Evolutionary conservation across 495 filamentous ascomycete species (phyloP).

Genomic region (Penicillium longicatenatum): DNA sequence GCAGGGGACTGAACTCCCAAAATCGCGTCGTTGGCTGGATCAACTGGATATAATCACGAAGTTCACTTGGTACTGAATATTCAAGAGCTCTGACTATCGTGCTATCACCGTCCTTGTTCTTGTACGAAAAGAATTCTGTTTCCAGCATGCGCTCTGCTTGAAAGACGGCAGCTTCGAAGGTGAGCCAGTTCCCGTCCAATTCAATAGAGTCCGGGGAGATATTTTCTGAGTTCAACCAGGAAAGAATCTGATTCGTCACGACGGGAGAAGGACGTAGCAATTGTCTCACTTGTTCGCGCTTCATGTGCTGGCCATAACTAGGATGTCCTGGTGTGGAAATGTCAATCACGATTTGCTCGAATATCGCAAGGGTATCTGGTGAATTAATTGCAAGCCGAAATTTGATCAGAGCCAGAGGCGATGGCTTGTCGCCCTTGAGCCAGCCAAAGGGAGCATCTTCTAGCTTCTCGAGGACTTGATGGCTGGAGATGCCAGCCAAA

Average conservation of each 20-base stretch:
- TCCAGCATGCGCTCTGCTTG: constrained; percentile 56
- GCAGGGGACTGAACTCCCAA: constrained; percentile 35
- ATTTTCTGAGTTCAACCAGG: constrained; percentile 54
- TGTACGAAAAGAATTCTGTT: constrained; percentile 57
- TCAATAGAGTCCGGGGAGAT: constrained; percentile 45
- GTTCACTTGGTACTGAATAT: constrained; percentile 58
- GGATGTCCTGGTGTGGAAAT: constrained; percentile 63
- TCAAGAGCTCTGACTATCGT: constrained; percentile 53
- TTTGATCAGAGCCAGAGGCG: constrained; percentile 39
- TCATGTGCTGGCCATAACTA: constrained; percentile 65
- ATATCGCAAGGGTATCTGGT: constrained; percentile 49
- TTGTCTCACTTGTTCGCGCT: constrained; percentile 53
- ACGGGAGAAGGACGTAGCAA: constrained; percentile 51
- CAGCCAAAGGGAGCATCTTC: constrained; percentile 46
- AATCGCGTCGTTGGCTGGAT: constrained; percentile 62
- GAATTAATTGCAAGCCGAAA: constrained; percentile 59
- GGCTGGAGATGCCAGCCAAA: constrained; percentile 8
- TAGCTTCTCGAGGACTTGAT: constrained; percentile 50
- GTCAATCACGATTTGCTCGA: constrained; percentile 62
- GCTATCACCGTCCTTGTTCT: constrained; percentile 34
- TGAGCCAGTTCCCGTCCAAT: constrained; percentile 58
- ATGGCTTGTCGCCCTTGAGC: constrained; percentile 40
- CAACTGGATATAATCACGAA: constrained; percentile 49
- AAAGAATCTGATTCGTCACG: constrained; percentile 41
- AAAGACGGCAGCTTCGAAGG: constrained; percentile 49